phyloP scores from a whole-genome alignment of 768 basidiomycete species.

The Psilocybe cubensis region DNA sequence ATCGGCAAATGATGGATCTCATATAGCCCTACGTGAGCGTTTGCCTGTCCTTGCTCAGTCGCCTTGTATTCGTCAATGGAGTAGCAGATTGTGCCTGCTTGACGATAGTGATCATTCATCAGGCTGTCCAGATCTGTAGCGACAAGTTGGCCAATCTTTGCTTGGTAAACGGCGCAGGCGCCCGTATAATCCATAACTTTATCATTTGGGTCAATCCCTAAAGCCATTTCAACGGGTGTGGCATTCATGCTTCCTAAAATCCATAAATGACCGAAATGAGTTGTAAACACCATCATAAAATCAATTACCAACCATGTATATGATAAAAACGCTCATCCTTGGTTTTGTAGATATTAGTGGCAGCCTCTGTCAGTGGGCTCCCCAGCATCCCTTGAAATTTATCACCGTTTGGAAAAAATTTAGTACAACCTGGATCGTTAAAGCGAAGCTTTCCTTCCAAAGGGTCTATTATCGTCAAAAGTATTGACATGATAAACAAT shows the following conservation, averaged over 20 bases:
- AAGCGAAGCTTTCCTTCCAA: slow-evolving; percentile 8
- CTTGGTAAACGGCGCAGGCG: slow-evolving; percentile 12
- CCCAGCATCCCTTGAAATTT: slow-evolving; percentile 8
- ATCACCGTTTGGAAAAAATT: slow-evolving; percentile 21
- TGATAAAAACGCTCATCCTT: slow-evolving; percentile 29
- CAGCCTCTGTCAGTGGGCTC: slow-evolving; percentile 6
- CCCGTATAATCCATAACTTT: slow-evolving; percentile 2
- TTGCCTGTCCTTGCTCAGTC: slow-evolving; percentile 26
- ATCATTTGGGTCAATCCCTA: slow-evolving; percentile 4
- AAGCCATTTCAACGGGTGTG: slow-evolving; percentile 4
- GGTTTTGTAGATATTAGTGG: slow-evolving; percentile 29
- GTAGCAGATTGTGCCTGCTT: slow-evolving; percentile 27
- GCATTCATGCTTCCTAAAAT: slow-evolving; percentile 20
- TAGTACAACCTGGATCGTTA: slow-evolving; percentile 1
- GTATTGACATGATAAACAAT: slow-evolving; percentile 19
- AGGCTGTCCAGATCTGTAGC: slow-evolving; percentile 20
- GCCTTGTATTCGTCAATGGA: slow-evolving; percentile 23
- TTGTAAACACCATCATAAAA: not conserved
- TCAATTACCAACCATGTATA: slow-evolving; percentile 19
- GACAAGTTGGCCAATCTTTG: slow-evolving; percentile 11
- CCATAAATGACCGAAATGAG: not conserved
- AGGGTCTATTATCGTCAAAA: slow-evolving; percentile 18
- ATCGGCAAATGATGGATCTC: slow-evolving; percentile 27
- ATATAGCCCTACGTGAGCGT: slow-evolving; percentile 27
- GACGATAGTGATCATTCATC: slow-evolving; percentile 25